Evolutionary conservation across 1,284 basidiomycete species (phyloP).

Genomic region (Pyrrhoderma noxium): DNA sequence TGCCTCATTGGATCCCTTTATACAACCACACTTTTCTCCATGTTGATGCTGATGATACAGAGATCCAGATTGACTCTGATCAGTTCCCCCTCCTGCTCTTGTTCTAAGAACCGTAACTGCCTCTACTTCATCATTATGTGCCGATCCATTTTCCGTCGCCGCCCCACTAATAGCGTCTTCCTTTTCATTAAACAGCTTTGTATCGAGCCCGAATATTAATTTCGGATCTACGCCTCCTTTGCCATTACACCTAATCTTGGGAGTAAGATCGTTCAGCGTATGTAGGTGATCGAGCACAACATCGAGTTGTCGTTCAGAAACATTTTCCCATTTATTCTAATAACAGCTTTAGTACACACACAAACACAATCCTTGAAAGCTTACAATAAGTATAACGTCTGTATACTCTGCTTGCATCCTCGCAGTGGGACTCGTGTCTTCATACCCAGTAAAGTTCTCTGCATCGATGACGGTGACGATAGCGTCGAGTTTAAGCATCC

Average conservation of each 20-base stretch:
- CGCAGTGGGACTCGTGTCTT: constrained; percentile 82
- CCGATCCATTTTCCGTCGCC: constrained; percentile 20
- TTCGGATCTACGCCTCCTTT: constrained; percentile 61
- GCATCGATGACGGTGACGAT: constrained; percentile 88
- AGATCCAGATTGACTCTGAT: constrained; percentile 18
- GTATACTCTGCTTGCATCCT: constrained; percentile 93
- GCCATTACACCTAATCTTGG: constrained; percentile 68
- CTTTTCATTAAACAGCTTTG: constrained; percentile 53
- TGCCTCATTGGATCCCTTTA: constrained; percentile 3
- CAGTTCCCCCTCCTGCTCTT: too few species aligned
- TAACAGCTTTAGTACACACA: neutral
- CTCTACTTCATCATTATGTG: constrained; percentile 78
- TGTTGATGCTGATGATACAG: constrained; percentile 24
- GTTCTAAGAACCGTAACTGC: constrained; percentile 50
- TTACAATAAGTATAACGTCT: constrained; percentile 76
- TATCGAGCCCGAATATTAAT: constrained; percentile 79
- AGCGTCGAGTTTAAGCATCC: constrained; percentile 77
- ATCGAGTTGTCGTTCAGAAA: constrained; percentile 71
- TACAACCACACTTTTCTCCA: constrained; percentile 10
- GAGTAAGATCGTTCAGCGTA: constrained; percentile 82
- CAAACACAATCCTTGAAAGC: constrained; percentile 27
- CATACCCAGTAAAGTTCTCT: constrained; percentile 84
- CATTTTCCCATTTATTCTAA: constrained; percentile 83
- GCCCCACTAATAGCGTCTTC: too few species aligned
- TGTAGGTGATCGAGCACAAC: constrained; percentile 79